Conservation (phyloP, 225 moss, liverwort and hornwort genomes). For the Thuidium tamariscinum region DNA sequence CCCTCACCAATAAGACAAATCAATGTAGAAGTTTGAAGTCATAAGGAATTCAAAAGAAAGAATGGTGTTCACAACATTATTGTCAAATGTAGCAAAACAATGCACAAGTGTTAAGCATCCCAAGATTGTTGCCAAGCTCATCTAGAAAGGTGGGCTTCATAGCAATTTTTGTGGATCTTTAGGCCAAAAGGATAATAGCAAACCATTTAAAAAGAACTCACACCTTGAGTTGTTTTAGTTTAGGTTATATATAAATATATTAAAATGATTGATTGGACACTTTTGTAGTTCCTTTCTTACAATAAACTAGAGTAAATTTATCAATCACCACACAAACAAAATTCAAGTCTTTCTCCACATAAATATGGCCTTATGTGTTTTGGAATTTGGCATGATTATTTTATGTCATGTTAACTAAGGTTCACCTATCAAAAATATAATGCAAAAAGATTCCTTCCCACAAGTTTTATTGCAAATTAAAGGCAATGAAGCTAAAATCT, state of each 20-base stretch:
- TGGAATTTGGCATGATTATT: too few relatives aligned
- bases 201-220: not conserved
- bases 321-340: too few relatives aligned
- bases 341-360: too few relatives aligned
- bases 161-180: fast-evolving
- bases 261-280: not conserved
- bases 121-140: not conserved
- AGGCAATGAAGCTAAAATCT: too few relatives aligned
- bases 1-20: fast-evolving
- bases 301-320: too few relatives aligned
- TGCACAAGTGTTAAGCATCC: not conserved
- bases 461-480: too few relatives aligned
- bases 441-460: too few relatives aligned
- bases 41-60: not conserved
- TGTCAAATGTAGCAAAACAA: not conserved
- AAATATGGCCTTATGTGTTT: too few relatives aligned
- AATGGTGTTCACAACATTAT: not conserved
- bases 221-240: too few relatives aligned
- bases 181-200: not conserved
- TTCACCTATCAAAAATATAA: too few relatives aligned
- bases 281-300: not conserved
- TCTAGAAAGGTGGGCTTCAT: not conserved
- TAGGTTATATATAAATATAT: not conserved
- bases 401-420: too few relatives aligned
- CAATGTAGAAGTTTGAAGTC: not conserved